Percentiles rank a stretch among this genome's conserved stretches.
phyloP scores from a whole-genome alignment of 352 stramenopile genomes.

The Globisporangium rhizosaccharum region DNA sequence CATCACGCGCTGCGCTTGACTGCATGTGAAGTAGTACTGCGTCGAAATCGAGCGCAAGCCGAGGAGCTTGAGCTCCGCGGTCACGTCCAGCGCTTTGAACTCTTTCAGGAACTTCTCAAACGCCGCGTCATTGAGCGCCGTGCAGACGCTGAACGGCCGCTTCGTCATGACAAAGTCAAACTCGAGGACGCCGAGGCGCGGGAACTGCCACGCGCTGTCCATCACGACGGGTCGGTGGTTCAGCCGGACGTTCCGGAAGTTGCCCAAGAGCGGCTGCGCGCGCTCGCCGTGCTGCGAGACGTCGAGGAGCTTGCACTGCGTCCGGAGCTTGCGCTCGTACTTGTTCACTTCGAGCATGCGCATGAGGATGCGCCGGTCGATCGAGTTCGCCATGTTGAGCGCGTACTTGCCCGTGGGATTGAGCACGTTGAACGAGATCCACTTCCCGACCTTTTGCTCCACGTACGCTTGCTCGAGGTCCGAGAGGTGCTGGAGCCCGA shows the following conservation, averaged over 20 bases:
- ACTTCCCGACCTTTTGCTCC: conserved; percentile 68
- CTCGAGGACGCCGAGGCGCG: conserved; percentile 53
- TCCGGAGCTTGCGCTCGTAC: conserved; percentile 40
- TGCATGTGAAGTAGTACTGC: conserved; percentile 66
- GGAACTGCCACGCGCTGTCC: conserved; percentile 52
- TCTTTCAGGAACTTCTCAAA: conserved; percentile 78
- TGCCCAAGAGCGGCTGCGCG: conserved; percentile 31
- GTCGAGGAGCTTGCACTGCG: conserved; percentile 56
- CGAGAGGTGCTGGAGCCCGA: conserved; percentile 58
- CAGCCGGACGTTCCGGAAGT: conserved; percentile 57
- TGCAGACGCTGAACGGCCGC: conserved; percentile 48
- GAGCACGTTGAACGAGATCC: conserved; percentile 68
- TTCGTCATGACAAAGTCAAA: conserved; percentile 71
- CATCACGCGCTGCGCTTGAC: conserved; percentile 67
- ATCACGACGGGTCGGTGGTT: conserved; percentile 58
- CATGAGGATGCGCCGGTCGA: conserved; percentile 73
- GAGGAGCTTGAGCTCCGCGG: conserved; percentile 59
- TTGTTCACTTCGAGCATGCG: conserved; percentile 65
- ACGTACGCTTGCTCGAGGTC: conserved; percentile 67
- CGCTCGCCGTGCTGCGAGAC: conserved; percentile 45
- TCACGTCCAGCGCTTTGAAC: conserved; percentile 66
- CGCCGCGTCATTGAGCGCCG: conserved; percentile 48
- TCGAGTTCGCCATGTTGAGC: conserved; percentile 62
- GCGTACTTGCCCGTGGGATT: conserved; percentile 67
- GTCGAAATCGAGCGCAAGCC: conserved; percentile 65